phyloP scores from a whole-genome alignment of 148 eudicot genomes.

The Nepenthes gracilis region DNA sequence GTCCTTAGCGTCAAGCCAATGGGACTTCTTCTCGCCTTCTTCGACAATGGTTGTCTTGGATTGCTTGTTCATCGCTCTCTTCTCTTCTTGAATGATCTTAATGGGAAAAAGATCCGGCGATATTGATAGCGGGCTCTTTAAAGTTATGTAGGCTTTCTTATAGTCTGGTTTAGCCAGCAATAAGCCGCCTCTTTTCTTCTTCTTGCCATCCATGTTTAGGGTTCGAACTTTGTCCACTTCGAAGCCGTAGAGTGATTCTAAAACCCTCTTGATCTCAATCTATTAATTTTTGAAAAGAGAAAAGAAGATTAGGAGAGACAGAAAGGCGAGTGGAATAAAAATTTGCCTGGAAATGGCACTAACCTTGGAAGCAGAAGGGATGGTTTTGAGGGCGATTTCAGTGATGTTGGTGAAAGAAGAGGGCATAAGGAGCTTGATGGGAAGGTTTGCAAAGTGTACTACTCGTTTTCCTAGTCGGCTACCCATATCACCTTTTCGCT shows the following conservation, averaged over 20 bases:
- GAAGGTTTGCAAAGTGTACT: conserved; percentile 69
- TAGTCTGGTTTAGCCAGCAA: conserved; percentile 72
- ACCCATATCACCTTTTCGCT: conserved; percentile 22
- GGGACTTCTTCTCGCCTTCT: conserved; percentile 44
- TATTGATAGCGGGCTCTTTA: conserved; percentile 48
- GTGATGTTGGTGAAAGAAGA: conserved; percentile 66
- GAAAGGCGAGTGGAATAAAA: not conserved
- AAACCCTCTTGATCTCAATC: conserved; percentile 79
- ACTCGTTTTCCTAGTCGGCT: conserved; percentile 64
- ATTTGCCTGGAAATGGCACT: not conserved
- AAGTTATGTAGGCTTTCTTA: conserved; percentile 78
- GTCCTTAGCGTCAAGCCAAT: conserved; percentile 61
- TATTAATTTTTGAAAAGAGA: conserved; percentile 3
- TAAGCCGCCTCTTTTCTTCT: conserved; percentile 78
- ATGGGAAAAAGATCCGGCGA: conserved; percentile 77
- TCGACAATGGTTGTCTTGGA: conserved; percentile 58
- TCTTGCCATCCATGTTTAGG: conserved; percentile 92
- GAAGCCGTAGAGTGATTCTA: conserved; percentile 82
- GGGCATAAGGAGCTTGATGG: conserved; percentile 91
- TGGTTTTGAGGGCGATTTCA: conserved; percentile 92
- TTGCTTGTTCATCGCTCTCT: conserved; percentile 38
- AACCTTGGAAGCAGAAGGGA: conserved; percentile 88
- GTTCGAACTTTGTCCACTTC: conserved; percentile 74
- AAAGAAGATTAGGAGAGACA: conserved; percentile 2
- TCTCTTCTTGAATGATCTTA: conserved; percentile 52